Evolutionary conservation across 2,329 filamentous ascomycete species (phyloP), one percentile per base, ranked within the genome.

Genomic region (Monilinia fructicola): DNA sequence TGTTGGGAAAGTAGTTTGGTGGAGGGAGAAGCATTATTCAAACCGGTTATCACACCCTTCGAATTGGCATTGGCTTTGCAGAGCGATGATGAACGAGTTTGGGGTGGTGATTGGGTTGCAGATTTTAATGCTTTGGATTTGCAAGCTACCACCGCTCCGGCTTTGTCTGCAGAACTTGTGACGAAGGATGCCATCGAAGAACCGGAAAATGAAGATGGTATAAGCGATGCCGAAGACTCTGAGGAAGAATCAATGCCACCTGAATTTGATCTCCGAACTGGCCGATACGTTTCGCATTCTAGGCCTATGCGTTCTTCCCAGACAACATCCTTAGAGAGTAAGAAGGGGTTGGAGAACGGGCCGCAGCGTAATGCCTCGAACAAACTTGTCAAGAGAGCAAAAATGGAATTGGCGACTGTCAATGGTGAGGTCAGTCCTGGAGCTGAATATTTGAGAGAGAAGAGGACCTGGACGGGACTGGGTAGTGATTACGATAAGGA

Each of bases 1-100:
- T 99, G 95, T 78, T 99, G 95, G 95, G 95, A 99, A 79, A 97
- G 93, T 77, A 92, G 91, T 68, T 80, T 98, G 61, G 86, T 99
- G 5, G 94, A 97, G 73, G 92, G 93, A 70, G 90, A 91, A 67
- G 91, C 90, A 9, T 96, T 97, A 75, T 98, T 89, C 84, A 86
- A 87, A 73, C 93, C 93, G 0, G 88, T 98, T 12, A 87, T 98
- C 52, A 99, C 95, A n/a, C 94, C 94, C 0, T 98, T 96, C 76
- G 95, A 99, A 81, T 81, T 98, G 65, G 88, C 87, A 64, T 80
- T 97, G 56, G 91, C 92, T 4, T 79, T 99, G 69, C 83, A 87
- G 78, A 83, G 84, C 18, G 93, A 97, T 74, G 84, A 87, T 42
- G 86, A 89, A 74, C 85, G 94, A 67, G 81, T 93, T 0, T 97